phyloP scores from a whole-genome alignment of 108 stramenopile genomes.

The Fragilaria crotonensis region DNA sequence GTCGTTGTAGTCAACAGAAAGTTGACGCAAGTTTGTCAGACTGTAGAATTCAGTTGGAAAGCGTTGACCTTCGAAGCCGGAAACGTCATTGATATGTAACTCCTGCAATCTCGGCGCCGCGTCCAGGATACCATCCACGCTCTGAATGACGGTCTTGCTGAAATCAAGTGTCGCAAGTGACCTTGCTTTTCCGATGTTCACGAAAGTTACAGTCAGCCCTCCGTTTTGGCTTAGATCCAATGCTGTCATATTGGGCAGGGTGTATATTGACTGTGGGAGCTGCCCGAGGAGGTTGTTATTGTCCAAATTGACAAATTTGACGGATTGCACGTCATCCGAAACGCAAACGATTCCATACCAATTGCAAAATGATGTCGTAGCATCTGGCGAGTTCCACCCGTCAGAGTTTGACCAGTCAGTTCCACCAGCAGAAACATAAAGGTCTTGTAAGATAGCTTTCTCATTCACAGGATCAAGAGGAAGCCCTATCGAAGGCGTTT shows the following conservation, averaged over 20 bases:
- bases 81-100: neutral
- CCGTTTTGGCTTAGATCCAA: neutral
- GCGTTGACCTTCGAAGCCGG: neutral
- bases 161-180: conserved; percentile 1
- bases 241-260: conserved; percentile 4
- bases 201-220: neutral
- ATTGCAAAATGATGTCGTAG: no score
- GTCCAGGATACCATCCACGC: neutral
- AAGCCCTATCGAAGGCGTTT: neutral
- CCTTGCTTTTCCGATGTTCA: neutral
- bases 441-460: neutral
- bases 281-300: neutral
- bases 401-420: conserved; percentile 1
- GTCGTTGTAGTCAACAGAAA: conserved; percentile 5
- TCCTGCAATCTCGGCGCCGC: neutral
- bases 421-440: neutral
- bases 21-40: neutral
- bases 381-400: neutral
- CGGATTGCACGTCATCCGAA: neutral
- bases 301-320: neutral
- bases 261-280: neutral
- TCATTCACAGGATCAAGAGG: neutral
- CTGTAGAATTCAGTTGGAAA: neutral
- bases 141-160: neutral
- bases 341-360: conserved; percentile 1